A percentile compares a stretch with the other conserved stretches of the same genome.
These are phyloP conservation scores for Talaromyces thailandensis DNA, from an alignment of 495 filamentous ascomycete species.

Conservation along the genomic window DNA sequence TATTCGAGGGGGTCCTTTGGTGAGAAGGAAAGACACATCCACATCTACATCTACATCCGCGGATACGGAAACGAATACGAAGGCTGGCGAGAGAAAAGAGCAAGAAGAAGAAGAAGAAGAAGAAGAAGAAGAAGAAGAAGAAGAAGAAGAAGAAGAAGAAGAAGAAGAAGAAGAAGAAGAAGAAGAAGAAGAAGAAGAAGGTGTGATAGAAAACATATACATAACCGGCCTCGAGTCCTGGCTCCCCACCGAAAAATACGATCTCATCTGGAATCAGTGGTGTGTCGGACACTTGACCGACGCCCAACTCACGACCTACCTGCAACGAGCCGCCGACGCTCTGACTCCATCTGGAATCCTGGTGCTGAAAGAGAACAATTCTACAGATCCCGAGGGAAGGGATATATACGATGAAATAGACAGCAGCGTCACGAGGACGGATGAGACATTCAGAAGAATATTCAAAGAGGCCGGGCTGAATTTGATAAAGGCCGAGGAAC, in stretches of 20 bases:
- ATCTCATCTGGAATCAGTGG: slow-evolving; percentile 71
- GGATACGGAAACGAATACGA: not conserved
- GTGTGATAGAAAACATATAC: slow-evolving; percentile 51
- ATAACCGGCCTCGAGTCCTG: slow-evolving; percentile 71
- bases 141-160: slow-evolving; percentile 5
- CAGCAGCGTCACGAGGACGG: slow-evolving; percentile 69
- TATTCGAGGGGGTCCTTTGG: slow-evolving; percentile 19
- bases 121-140: slow-evolving; percentile 17
- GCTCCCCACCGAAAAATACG: slow-evolving; percentile 50
- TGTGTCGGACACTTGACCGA: slow-evolving; percentile 90
- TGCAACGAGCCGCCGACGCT: slow-evolving; percentile 49
- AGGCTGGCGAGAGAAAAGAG: not conserved
- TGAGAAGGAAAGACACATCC: slow-evolving; percentile 13
- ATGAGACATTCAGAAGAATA: slow-evolving; percentile 58
- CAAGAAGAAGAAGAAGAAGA: not conserved
- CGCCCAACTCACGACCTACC: slow-evolving; percentile 56
- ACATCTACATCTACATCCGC: not conserved
- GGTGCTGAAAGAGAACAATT: slow-evolving; percentile 84
- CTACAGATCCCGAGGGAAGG: slow-evolving; percentile 37
- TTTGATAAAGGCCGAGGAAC: slow-evolving; percentile 62
- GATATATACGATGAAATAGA: slow-evolving; percentile 75
- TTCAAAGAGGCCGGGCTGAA: slow-evolving; percentile 62
- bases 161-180: slow-evolving; percentile 15
- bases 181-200: slow-evolving; percentile 16
- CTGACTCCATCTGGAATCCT: slow-evolving; percentile 47